Conservation (phyloP, 2,329 filamentous ascomycete genomes). For the Mollisiaceae sp. region DNA sequence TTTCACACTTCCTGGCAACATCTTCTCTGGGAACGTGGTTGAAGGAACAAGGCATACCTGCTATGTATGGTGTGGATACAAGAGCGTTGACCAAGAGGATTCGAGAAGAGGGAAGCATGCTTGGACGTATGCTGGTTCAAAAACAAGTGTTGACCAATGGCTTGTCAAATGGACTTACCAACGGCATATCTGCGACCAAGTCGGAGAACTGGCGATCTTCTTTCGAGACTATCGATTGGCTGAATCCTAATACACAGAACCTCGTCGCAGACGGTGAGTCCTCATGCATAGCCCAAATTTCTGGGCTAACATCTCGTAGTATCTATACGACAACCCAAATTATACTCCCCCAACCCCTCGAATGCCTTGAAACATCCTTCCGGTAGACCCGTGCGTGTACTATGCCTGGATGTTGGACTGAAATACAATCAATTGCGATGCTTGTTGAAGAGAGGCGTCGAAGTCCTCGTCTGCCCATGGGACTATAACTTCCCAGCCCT, state of each 20-base stretch:
- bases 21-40: slow-evolving; percentile 94
- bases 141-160: slow-evolving; percentile 57
- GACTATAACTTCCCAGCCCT: slow-evolving; percentile 86
- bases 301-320: slow-evolving; percentile 64
- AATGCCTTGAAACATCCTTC: slow-evolving; percentile 83
- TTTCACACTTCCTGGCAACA: slow-evolving; percentile 88
- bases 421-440: slow-evolving; percentile 98
- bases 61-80: slow-evolving; percentile 95
- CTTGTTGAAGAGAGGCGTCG: slow-evolving; percentile 86
- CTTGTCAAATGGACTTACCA: slow-evolving; percentile 45
- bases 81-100: slow-evolving; percentile 93
- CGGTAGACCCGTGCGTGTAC: slow-evolving; percentile 82
- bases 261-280: slow-evolving; percentile 90
- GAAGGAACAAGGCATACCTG: slow-evolving; percentile 92
- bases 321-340: slow-evolving; percentile 83
- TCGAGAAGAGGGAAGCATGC: slow-evolving; percentile 92
- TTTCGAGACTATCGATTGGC: slow-evolving; percentile 86
- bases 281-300: slow-evolving; percentile 28
- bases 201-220: slow-evolving; percentile 52
- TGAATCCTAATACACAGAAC: slow-evolving; percentile 90
- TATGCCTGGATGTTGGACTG: slow-evolving; percentile 95
- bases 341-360: slow-evolving; percentile 78
- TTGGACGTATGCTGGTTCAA: slow-evolving; percentile 84
- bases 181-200: slow-evolving; percentile 44
- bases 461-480: slow-evolving; percentile 95